Conservation (phyloP, 2,329 filamentous ascomycete species). For the Colletotrichum orchidophilum region DNA sequence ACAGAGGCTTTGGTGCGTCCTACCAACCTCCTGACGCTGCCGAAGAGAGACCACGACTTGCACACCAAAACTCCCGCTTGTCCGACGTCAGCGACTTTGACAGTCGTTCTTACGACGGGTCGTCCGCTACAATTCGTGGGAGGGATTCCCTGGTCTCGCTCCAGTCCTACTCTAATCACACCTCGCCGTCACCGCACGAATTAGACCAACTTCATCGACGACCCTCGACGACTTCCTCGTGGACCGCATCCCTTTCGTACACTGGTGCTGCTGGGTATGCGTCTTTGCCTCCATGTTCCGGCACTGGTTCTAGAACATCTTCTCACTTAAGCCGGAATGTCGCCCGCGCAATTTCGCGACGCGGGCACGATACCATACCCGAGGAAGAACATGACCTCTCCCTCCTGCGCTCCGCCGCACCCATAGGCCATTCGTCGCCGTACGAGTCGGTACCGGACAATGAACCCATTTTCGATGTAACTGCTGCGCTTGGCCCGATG, state of each 20-base stretch:
- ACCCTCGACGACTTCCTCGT: conserved; percentile 32
- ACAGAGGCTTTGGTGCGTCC: conserved; percentile 38
- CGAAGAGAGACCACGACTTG: conserved; percentile 32
- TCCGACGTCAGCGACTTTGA: conserved; percentile 44
- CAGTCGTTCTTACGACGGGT: conserved; percentile 40
- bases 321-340: conserved; percentile 39
- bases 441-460: conserved; percentile 44
- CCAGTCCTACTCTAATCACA: conserved; percentile 45
- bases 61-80: conserved; percentile 46
- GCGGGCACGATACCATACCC: conserved; percentile 41
- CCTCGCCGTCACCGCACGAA: conserved; percentile 7
- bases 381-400: conserved; percentile 56
- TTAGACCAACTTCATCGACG: background rate
- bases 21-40: conserved; percentile 36
- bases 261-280: conserved; percentile 38
- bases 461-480: conserved; percentile 54
- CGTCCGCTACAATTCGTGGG: conserved; percentile 40
- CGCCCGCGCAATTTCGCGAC: conserved; percentile 39
- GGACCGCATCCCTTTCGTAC: conserved; percentile 43
- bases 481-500: conserved; percentile 55
- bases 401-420: conserved; percentile 51
- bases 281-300: conserved; percentile 29
- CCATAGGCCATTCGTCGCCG: conserved; percentile 47
- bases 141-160: conserved; percentile 52
- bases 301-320: conserved; percentile 35